Percentiles rank a stretch among this genome's conserved stretches.
These are phyloP conservation scores for Cryptococcus sp. DNA, from an alignment of 1,284 basidiomycete species.

Conservation along the genomic window DNA sequence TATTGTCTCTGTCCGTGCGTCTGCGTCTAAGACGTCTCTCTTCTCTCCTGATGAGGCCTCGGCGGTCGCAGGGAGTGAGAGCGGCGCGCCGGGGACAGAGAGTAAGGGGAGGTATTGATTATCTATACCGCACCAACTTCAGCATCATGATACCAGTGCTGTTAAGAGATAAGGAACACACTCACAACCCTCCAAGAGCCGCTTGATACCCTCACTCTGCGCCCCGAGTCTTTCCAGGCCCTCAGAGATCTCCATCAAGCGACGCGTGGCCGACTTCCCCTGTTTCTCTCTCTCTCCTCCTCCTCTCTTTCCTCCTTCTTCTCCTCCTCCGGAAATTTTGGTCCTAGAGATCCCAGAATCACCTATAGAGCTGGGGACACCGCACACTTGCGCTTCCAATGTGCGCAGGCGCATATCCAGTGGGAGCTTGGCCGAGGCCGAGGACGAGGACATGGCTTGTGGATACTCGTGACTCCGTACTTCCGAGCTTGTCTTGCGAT, in stretches of 20 bases:
- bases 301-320: no score
- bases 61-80: background rate
- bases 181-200: constrained; percentile 43
- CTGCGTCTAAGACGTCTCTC: background rate
- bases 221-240: constrained; percentile 27
- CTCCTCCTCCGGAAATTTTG: background rate
- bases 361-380: constrained; percentile 20
- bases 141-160: background rate
- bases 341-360: background rate
- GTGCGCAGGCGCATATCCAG: constrained; percentile 42
- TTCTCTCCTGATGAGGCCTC: constrained; percentile 1
- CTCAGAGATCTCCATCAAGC: constrained; percentile 26
- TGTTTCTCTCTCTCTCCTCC: no score
- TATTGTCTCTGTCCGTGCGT: constrained; percentile 2
- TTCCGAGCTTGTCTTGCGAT: no score
- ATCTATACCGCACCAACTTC: constrained; percentile 21
- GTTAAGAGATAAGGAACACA: background rate
- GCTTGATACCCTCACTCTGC: constrained; percentile 36
- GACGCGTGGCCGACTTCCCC: constrained; percentile 15
- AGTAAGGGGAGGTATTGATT: constrained; percentile 41
- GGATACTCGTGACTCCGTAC: no score
- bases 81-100: constrained; percentile 1
- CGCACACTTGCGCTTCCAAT: constrained; percentile 42
- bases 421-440: constrained; percentile 25
- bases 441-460: no score